Percentiles rank a stretch among this genome's conserved stretches.
phyloP scores from a whole-genome alignment of 495 filamentous ascomycete species.

The Penicillium samsonianum region DNA sequence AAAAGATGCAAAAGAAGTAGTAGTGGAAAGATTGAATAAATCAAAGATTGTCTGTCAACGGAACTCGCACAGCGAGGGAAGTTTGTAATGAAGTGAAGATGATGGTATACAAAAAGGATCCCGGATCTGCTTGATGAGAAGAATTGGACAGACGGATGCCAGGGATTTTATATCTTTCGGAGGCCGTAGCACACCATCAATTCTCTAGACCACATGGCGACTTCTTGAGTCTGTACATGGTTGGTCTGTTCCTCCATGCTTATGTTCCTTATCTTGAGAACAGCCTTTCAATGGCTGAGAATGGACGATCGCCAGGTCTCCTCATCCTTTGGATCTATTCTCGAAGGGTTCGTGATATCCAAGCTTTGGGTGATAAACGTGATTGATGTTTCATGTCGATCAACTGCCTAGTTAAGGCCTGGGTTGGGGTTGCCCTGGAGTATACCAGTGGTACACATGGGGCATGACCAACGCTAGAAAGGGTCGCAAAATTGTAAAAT shows the following conservation, averaged over 20 bases:
- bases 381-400: constrained; percentile 6
- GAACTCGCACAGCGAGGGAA: constrained; percentile 3
- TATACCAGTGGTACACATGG: constrained; percentile 1
- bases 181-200: not conserved
- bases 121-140: constrained; percentile 18
- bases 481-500: constrained; percentile 1
- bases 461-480: not conserved
- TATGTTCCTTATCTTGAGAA: not conserved
- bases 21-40: constrained; percentile 1
- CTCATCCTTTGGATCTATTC: not conserved
- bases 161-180: constrained; percentile 22
- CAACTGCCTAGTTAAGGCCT: not conserved
- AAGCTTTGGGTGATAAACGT: not conserved
- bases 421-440: constrained; percentile 1
- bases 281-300: not conserved
- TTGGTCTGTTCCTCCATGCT: not conserved
- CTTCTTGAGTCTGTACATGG: constrained; percentile 4
- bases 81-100: not conserved
- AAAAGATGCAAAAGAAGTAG: not conserved
- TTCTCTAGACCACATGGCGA: not conserved
- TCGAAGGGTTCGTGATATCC: not conserved
- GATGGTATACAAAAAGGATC: constrained; percentile 9
- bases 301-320: not conserved
- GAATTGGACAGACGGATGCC: not conserved
- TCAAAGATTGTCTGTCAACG: constrained; percentile 7